phyloP scores from a whole-genome alignment of 768 basidiomycete species.

The Naganishia kalamii region DNA sequence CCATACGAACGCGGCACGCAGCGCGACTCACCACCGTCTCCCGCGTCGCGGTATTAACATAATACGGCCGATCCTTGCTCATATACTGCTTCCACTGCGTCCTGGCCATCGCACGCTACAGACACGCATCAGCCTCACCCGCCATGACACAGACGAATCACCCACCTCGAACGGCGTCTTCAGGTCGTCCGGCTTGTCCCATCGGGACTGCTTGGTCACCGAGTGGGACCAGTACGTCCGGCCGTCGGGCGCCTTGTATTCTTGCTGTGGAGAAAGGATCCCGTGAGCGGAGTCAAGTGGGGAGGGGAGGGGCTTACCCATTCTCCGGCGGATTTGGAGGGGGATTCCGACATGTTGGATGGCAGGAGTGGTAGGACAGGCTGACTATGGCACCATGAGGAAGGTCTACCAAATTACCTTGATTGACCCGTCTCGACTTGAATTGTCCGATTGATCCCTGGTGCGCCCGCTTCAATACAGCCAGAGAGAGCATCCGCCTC shows the following conservation, averaged over 20 bases:
- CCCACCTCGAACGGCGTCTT: slow-evolving; percentile 86
- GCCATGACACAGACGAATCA: background rate
- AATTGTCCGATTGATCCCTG: too few relatives aligned
- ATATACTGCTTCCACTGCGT: slow-evolving; percentile 97
- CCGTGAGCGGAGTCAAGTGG: too few relatives aligned
- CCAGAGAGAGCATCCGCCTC: too few relatives aligned
- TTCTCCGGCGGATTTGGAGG: background rate
- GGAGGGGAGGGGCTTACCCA: background rate
- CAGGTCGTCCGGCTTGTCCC: slow-evolving; percentile 96
- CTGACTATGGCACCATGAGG: too few relatives aligned
- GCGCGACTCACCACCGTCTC: slow-evolving; percentile 57
- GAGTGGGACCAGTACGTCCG: slow-evolving; percentile 98
- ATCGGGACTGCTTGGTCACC: slow-evolving; percentile 78
- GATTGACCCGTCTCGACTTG: too few relatives aligned
- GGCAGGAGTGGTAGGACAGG: background rate
- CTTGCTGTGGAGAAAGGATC: slow-evolving; percentile 55
- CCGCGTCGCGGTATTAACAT: slow-evolving; percentile 67
- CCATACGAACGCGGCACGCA: background rate
- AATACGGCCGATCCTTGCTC: slow-evolving; percentile 64
- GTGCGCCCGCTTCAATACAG: too few relatives aligned
- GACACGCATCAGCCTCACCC: background rate
- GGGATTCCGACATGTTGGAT: background rate
- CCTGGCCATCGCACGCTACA: slow-evolving; percentile 72
- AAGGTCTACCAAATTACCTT: too few relatives aligned
- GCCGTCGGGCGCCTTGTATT: slow-evolving; percentile 92